These are phyloP conservation scores for Amylocystis lapponica DNA, from an alignment of 768 basidiomycete genomes.

Conservation along the genomic window DNA sequence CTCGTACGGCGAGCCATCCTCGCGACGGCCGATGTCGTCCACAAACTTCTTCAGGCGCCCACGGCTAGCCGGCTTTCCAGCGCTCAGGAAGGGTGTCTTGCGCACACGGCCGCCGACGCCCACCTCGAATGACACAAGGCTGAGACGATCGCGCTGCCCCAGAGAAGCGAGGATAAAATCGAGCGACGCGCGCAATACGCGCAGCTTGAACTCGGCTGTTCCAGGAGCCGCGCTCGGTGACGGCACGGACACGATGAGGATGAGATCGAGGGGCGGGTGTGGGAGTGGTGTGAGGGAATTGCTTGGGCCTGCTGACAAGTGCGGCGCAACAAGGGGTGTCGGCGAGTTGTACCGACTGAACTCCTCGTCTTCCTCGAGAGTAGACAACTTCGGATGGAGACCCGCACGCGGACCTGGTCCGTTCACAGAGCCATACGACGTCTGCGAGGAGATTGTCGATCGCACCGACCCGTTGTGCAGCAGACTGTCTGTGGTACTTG, in stretches of 20 bases:
- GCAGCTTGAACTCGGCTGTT: slow-evolving; percentile 79
- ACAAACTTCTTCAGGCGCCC: slow-evolving; percentile 72
- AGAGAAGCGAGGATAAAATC: slow-evolving; percentile 81
- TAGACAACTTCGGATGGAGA: slow-evolving; percentile 45
- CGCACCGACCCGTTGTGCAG: slow-evolving; percentile 56
- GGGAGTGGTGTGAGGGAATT: slow-evolving; percentile 77
- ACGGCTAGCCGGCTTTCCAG: slow-evolving; percentile 64
- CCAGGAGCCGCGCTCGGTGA: slow-evolving; percentile 64
- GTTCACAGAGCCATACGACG: slow-evolving; percentile 54
- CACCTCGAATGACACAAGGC: slow-evolving; percentile 89
- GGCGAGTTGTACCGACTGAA: slow-evolving; percentile 47
- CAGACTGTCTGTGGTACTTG: slow-evolving; percentile 57
- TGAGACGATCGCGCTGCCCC: slow-evolving; percentile 73
- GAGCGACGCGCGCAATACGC: slow-evolving; percentile 83
- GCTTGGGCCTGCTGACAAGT: slow-evolving; percentile 67
- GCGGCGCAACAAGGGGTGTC: slow-evolving; percentile 58
- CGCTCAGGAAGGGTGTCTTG: slow-evolving; percentile 88
- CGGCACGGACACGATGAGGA: slow-evolving; percentile 87
- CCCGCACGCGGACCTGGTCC: slow-evolving; percentile 11
- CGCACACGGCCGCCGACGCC: slow-evolving; percentile 77
- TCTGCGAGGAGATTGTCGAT: slow-evolving; percentile 69
- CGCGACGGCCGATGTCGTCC: slow-evolving; percentile 52
- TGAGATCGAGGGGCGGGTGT: slow-evolving; percentile 87
- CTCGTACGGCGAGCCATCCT: slow-evolving; percentile 32
- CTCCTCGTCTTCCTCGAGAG: slow-evolving; percentile 71